These are phyloP conservation scores for Citrullus mucosospermus DNA, from an alignment of 306 rosid species.

Conservation along the genomic window DNA sequence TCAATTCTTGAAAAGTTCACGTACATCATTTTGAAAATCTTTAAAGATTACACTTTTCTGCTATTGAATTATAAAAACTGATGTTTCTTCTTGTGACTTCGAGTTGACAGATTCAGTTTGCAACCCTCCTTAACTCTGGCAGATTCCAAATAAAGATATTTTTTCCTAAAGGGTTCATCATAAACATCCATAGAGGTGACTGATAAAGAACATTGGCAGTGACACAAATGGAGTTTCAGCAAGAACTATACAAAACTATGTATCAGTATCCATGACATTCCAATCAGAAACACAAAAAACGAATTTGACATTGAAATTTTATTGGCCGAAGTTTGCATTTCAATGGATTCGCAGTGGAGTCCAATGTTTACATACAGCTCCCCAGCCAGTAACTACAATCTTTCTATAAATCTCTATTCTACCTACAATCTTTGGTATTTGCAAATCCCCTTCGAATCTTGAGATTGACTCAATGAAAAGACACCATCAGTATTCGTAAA, in stretches of 20 bases:
- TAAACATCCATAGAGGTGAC: not conserved
- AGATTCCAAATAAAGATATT: too few species aligned
- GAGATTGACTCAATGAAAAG: not conserved
- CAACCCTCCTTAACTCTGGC: not conserved
- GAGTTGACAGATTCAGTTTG: not conserved
- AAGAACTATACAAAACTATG: not conserved
- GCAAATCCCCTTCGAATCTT: not conserved
- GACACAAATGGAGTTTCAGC: not conserved
- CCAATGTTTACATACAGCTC: not conserved
- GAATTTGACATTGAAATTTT: not conserved
- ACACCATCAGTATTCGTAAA: not conserved
- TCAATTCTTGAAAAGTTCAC: not conserved
- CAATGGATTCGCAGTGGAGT: not conserved
- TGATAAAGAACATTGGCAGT: not conserved
- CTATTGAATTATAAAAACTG: not conserved
- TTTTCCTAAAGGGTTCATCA: not conserved
- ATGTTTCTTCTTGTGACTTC: not conserved
- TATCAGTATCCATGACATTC: not conserved
- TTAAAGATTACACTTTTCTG: not conserved
- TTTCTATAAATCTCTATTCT: not conserved
- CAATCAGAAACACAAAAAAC: not conserved
- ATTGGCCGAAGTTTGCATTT: not conserved
- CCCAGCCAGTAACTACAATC: not conserved
- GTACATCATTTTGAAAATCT: not conserved
- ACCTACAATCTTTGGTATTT: not conserved